Percentiles rank a stretch among this genome's conserved stretches.
phyloP scores from a whole-genome alignment of 495 filamentous ascomycete species.

The Hypoxylon subgilvum region DNA sequence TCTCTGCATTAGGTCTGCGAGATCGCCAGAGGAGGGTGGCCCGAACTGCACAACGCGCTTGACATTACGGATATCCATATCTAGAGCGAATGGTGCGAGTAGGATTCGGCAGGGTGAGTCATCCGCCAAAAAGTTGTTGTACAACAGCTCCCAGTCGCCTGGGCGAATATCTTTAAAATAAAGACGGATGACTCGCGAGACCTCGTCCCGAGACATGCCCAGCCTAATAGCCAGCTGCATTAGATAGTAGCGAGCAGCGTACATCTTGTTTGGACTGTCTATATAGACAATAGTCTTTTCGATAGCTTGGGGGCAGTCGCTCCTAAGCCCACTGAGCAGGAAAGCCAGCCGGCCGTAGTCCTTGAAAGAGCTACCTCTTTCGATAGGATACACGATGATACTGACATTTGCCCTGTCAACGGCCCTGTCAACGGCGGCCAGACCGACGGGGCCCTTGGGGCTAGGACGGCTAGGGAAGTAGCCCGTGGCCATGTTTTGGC shows the following conservation, averaged over 20 bases:
- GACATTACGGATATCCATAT: background rate
- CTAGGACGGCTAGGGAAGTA: too few species aligned
- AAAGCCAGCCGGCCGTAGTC: background rate
- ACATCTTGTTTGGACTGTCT: background rate
- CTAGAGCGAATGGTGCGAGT: background rate
- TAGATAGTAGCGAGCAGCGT: background rate
- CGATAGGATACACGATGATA: background rate
- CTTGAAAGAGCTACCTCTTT: background rate
- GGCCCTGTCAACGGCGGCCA: too few species aligned
- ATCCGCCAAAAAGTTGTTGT: background rate
- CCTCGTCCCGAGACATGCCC: background rate
- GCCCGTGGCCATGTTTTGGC: too few species aligned
- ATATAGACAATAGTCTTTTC: background rate
- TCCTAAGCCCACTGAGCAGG: background rate
- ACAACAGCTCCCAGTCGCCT: background rate
- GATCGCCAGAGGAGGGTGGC: background rate
- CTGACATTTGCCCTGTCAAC: background rate
- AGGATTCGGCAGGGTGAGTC: background rate
- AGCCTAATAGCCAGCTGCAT: background rate
- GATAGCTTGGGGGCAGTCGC: background rate
- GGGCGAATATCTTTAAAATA: background rate
- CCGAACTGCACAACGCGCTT: background rate
- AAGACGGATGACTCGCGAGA: background rate
- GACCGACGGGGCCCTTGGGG: too few species aligned
- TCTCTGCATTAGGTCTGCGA: background rate